Conservation (phyloP, 208 protist genomes). For the Tetramitus jugosus region DNA sequence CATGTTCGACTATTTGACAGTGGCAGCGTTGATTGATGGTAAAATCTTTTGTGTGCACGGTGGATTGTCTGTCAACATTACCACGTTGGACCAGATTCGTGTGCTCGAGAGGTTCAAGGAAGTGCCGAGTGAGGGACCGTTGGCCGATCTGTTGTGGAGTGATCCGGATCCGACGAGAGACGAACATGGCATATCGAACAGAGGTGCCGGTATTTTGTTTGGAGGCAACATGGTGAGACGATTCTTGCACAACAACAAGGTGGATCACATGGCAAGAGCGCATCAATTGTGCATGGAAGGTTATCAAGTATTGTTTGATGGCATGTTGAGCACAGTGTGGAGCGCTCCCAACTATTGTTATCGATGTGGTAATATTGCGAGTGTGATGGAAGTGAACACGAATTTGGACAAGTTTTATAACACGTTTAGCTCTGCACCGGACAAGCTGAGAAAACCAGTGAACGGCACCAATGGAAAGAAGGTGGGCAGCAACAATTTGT, state of each 20-base stretch:
- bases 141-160: constrained; percentile 87
- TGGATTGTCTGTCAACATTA: constrained; percentile 76
- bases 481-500: too few species aligned
- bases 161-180: constrained; percentile 58
- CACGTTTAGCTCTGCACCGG: constrained; percentile 80
- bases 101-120: constrained; percentile 64
- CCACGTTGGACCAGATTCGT: constrained; percentile 63
- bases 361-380: constrained; percentile 85
- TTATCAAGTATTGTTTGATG: constrained; percentile 53
- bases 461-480: too few species aligned
- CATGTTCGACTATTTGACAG: constrained; percentile 64
- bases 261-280: constrained; percentile 60
- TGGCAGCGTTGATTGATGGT: constrained; percentile 52
- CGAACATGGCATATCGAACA: constrained; percentile 29
- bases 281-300: constrained; percentile 74
- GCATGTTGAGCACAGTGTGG: constrained; percentile 80
- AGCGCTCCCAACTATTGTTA: constrained; percentile 96
- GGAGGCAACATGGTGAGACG: constrained; percentile 49
- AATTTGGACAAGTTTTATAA: constrained; percentile 57
- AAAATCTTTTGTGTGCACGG: constrained; percentile 84
- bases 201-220: constrained; percentile 65
- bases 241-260: constrained; percentile 58
- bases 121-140: constrained; percentile 76
- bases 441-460: too few species aligned
- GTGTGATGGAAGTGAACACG: constrained; percentile 76